phyloP scores from a whole-genome alignment of 371 early-diverging fungal genomes.

The Mucor circinelloides region DNA sequence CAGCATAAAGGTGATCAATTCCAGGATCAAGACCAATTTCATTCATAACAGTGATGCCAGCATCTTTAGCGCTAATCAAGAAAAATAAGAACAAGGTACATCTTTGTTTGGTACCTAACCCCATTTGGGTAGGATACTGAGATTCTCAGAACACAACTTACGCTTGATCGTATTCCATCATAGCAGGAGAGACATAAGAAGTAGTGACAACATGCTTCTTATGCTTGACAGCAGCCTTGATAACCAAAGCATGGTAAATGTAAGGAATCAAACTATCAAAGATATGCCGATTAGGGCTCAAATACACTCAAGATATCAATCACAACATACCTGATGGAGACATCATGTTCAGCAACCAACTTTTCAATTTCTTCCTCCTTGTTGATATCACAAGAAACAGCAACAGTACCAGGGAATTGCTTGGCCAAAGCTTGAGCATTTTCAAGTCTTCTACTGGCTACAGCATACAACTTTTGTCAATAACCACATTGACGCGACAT shows the following conservation, averaged over 20 bases:
- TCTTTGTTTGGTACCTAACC: not conserved
- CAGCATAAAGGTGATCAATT: conserved; percentile 91
- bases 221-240: conserved; percentile 79
- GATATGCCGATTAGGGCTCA: not conserved
- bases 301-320: not conserved
- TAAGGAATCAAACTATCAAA: conserved; percentile 81
- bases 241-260: conserved; percentile 83
- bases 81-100: not conserved
- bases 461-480: not conserved
- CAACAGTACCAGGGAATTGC: conserved; percentile 61
- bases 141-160: conserved; percentile 33
- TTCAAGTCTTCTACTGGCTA: conserved; percentile 80
- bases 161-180: conserved; percentile 82
- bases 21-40: conserved; percentile 96
- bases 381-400: conserved; percentile 81
- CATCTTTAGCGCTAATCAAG: conserved; percentile 67
- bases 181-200: conserved; percentile 88
- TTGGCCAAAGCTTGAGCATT: conserved; percentile 75
- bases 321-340: conserved; percentile 63
- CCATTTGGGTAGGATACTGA: not conserved
- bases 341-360: conserved; percentile 84
- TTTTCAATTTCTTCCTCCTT: conserved; percentile 82
- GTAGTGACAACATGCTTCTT: conserved; percentile 91
- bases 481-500: conserved; percentile 1
- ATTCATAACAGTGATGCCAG: conserved; percentile 85